These are phyloP conservation scores for Lodderomyces margitis DNA, from an alignment of 1,139 yeast species.

Conservation along the genomic window DNA sequence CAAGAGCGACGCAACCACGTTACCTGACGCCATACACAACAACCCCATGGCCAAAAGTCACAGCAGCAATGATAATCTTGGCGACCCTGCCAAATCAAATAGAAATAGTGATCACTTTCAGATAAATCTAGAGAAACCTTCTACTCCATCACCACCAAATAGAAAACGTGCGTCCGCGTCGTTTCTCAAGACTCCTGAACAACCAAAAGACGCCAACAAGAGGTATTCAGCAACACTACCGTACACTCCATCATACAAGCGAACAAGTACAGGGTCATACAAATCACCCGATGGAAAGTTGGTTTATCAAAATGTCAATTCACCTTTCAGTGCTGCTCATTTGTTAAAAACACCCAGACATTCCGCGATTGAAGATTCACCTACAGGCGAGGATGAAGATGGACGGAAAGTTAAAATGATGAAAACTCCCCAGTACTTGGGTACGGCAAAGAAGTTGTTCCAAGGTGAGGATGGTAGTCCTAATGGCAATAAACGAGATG, in stretches of 20 bases:
- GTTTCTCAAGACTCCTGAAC: slow-evolving; percentile 36
- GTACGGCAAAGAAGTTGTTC: slow-evolving; percentile 39
- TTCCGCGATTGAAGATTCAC: slow-evolving; percentile 23
- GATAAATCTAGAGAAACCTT: slow-evolving; percentile 15
- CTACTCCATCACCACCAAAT: slow-evolving; percentile 31
- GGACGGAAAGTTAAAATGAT: slow-evolving; percentile 25
- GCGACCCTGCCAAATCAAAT: not conserved
- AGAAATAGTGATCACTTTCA: not conserved
- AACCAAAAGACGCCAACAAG: slow-evolving; percentile 9
- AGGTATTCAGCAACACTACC: slow-evolving; percentile 21
- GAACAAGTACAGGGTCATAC: slow-evolving; percentile 30
- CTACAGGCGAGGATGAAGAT: slow-evolving; percentile 11
- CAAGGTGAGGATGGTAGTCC: slow-evolving; percentile 12
- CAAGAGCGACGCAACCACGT: not conserved
- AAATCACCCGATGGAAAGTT: slow-evolving; percentile 35
- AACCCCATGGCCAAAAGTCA: slow-evolving; percentile 1
- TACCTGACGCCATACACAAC: slow-evolving; percentile 3
- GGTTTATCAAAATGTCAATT: slow-evolving; percentile 23
- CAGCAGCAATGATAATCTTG: not conserved
- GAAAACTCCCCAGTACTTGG: slow-evolving; percentile 42
- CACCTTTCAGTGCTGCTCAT: slow-evolving; percentile 29
- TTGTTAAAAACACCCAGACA: slow-evolving; percentile 39
- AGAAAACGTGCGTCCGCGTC: slow-evolving; percentile 14
- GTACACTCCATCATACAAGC: slow-evolving; percentile 40
- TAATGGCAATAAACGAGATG: slow-evolving; percentile 23